A percentile compares a stretch with the other conserved stretches of the same genome.
These are phyloP conservation scores for Chamaenerion angustifolium DNA, from an alignment of 345 rosid species.

Conservation along the genomic window DNA sequence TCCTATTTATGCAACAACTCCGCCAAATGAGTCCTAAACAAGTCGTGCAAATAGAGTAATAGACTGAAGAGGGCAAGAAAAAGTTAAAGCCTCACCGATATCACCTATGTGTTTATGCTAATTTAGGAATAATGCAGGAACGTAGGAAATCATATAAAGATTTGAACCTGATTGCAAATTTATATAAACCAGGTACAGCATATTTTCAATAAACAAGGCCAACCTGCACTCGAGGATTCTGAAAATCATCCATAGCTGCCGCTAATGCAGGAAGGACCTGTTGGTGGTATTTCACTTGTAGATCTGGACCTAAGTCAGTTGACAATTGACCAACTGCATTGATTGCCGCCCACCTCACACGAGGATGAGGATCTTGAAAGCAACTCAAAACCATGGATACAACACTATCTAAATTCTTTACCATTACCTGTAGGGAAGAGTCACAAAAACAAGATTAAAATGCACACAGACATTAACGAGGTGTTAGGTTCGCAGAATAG, in stretches of 20 bases:
- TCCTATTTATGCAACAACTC: no score
- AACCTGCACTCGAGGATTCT: slow-evolving; percentile 98
- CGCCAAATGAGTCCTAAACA: no score
- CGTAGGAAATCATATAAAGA: no score
- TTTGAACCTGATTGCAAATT: background rate
- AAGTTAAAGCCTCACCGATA: no score
- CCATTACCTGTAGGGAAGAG: slow-evolving; percentile 51
- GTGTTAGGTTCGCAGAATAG: no score
- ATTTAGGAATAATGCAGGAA: no score
- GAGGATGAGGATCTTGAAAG: slow-evolving; percentile 81
- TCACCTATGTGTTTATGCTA: no score
- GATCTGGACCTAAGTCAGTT: slow-evolving; percentile 95
- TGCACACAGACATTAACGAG: background rate
- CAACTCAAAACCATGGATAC: slow-evolving; percentile 74
- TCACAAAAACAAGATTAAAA: background rate
- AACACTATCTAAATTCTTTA: slow-evolving; percentile 80
- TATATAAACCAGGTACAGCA: background rate
- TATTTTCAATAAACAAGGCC: slow-evolving; percentile 2
- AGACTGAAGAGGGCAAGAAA: no score
- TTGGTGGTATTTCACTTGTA: slow-evolving; percentile 86
- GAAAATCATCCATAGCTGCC: slow-evolving; percentile 91
- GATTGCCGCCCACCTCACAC: slow-evolving; percentile 99
- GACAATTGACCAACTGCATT: slow-evolving; percentile 97
- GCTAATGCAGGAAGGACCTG: slow-evolving; percentile 82
- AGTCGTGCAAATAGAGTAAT: no score